A percentile compares a stretch with the other conserved stretches of the same genome.
phyloP scores from a whole-genome alignment of 2,329 filamentous ascomycete species.

The Chrysoporthe puriensis region DNA sequence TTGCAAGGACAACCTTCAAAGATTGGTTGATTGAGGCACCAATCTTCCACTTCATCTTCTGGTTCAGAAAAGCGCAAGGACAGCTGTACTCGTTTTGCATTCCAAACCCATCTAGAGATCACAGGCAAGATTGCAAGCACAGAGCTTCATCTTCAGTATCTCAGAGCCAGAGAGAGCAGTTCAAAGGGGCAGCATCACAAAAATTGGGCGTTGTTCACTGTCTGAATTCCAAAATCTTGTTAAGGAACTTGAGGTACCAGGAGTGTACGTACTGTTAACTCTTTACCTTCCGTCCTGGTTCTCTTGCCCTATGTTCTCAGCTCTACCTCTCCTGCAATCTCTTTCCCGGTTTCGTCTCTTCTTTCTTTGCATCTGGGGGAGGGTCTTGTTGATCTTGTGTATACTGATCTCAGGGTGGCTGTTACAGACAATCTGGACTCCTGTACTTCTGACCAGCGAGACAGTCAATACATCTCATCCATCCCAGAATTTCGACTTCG shows the following conservation, averaged over 20 bases:
- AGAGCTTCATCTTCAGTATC: conserved; percentile 65
- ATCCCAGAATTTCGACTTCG: conserved; percentile 28
- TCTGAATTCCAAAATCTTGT: conserved; percentile 33
- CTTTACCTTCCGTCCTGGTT: conserved; percentile 43
- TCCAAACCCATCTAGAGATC: conserved; percentile 24
- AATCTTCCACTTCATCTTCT: conserved; percentile 1
- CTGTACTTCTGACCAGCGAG: conserved; percentile 43
- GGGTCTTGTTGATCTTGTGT: conserved; percentile 15
- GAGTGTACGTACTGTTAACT: conserved; percentile 62
- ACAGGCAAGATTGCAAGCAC: conserved; percentile 55
- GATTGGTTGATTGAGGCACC: not conserved
- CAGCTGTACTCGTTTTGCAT: conserved; percentile 23
- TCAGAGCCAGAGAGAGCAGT: conserved; percentile 9
- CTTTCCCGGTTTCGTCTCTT: conserved; percentile 28
- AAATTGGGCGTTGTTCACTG: conserved; percentile 31
- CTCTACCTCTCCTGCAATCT: conserved; percentile 31
- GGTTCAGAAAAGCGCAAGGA: conserved; percentile 16
- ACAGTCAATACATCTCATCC: conserved; percentile 38
- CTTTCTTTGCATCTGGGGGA: conserved; percentile 1
- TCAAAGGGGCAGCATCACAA: conserved; percentile 21
- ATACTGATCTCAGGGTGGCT: conserved; percentile 31
- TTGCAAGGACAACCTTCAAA: not conserved
- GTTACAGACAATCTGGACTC: conserved; percentile 33
- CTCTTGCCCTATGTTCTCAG: conserved; percentile 35
- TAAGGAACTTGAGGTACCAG: conserved; percentile 34